Evolutionary conservation across 768 basidiomycete species (phyloP).

Genomic region (Ramaria rubella): DNA sequence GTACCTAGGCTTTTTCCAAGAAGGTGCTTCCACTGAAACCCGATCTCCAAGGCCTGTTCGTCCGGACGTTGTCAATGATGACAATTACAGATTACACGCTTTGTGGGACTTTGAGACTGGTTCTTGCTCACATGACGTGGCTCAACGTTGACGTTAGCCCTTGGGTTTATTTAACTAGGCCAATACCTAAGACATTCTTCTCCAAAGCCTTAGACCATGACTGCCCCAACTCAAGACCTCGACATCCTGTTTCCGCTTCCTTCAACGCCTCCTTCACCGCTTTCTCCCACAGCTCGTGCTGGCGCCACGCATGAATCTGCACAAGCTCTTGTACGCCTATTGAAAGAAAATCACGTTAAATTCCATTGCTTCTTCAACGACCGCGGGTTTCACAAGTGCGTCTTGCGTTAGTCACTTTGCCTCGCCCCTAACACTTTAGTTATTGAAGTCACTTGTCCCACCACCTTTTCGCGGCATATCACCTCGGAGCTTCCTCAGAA

Average conservation of each 20-base stretch:
- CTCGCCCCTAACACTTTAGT: neutral
- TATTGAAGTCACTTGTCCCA: slow-evolving; percentile 57
- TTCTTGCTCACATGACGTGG: no score
- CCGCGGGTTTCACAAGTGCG: slow-evolving; percentile 44
- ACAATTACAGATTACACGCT: no score
- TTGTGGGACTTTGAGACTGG: no score
- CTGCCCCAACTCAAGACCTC: slow-evolving; percentile 13
- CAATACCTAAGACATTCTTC: no score
- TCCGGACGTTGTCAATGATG: no score
- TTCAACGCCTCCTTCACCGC: slow-evolving; percentile 22
- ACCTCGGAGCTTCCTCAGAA: slow-evolving; percentile 44
- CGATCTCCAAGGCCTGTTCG: no score
- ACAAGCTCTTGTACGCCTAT: slow-evolving; percentile 14
- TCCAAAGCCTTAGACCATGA: neutral
- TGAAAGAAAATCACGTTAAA: slow-evolving; percentile 47
- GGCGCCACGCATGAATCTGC: slow-evolving; percentile 14
- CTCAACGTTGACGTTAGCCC: no score
- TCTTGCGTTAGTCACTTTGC: no score
- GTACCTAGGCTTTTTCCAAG: no score
- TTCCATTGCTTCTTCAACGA: slow-evolving; percentile 51
- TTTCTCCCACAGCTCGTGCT: slow-evolving; percentile 30
- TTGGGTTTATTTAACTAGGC: no score
- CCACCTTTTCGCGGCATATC: slow-evolving; percentile 51
- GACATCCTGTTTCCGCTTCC: slow-evolving; percentile 28
- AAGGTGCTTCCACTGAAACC: no score